These are phyloP conservation scores for Mucor circinelloides DNA, from an alignment of 371 early-diverging fungal species.

Conservation along the genomic window DNA sequence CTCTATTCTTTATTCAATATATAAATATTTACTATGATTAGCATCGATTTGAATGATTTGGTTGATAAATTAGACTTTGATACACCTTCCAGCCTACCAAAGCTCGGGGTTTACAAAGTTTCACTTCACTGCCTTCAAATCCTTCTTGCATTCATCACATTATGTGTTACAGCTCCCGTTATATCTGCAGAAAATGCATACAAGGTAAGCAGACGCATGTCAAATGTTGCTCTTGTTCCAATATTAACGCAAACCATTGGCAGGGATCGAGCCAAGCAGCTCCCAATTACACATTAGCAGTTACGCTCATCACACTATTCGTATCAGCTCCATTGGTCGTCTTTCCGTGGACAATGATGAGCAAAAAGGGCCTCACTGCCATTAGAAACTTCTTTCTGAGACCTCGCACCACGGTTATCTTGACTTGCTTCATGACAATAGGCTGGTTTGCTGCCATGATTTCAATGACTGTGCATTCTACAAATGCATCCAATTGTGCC, in stretches of 20 bases:
- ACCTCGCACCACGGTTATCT: conserved; percentile 42
- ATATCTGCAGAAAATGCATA: conserved; percentile 35
- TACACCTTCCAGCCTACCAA: conserved; percentile 32
- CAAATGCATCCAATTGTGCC: conserved; percentile 28
- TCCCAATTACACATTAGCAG: conserved; percentile 39
- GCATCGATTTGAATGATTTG: not conserved
- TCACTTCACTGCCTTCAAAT: conserved; percentile 33
- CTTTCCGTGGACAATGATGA: conserved; percentile 33
- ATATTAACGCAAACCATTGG: not conserved
- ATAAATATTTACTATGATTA: not conserved
- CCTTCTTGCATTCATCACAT: conserved; percentile 25
- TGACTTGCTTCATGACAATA: conserved; percentile 37
- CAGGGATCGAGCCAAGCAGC: conserved; percentile 43
- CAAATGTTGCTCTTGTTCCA: not conserved
- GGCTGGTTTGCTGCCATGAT: conserved; percentile 46
- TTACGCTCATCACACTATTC: conserved; percentile 29
- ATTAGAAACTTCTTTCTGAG: conserved; percentile 42
- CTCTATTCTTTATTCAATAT: not conserved
- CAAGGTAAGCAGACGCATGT: conserved; percentile 25
- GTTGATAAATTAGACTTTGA: conserved; percentile 18
- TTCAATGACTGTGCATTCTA: conserved; percentile 40
- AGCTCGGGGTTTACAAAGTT: conserved; percentile 29
- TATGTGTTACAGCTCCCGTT: conserved; percentile 37
- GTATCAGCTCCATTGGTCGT: conserved; percentile 28
- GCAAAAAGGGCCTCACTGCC: not conserved